These are phyloP conservation scores for Candida fluviatilis DNA, from an alignment of 805 yeast genomes.

Conservation along the genomic window DNA sequence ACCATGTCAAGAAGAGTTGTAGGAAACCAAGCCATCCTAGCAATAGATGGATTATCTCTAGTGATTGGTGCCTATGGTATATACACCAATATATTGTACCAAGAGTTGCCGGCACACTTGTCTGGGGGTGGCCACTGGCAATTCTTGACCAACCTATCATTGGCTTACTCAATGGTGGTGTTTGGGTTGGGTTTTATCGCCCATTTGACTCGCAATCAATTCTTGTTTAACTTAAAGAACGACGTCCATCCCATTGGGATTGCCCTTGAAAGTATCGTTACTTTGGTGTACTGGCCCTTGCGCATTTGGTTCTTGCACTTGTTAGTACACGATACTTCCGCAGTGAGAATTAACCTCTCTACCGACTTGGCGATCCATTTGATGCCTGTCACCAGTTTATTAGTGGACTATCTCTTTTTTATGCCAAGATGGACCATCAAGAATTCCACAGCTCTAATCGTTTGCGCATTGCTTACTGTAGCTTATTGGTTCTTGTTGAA, in stretches of 20 bases:
- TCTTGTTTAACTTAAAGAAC: constrained; percentile 32
- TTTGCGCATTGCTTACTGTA: constrained; percentile 36
- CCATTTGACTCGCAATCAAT: constrained; percentile 22
- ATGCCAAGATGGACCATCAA: constrained; percentile 42
- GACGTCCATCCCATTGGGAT: constrained; percentile 50
- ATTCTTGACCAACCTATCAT: constrained; percentile 66
- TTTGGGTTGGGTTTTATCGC: constrained; percentile 35
- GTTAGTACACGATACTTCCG: constrained; percentile 37
- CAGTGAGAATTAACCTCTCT: constrained; percentile 38
- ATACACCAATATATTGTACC: constrained; percentile 10
- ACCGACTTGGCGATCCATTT: constrained; percentile 60
- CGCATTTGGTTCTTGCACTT: constrained; percentile 47
- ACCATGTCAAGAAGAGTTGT: constrained; percentile 15
- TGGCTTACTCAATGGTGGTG: constrained; percentile 43
- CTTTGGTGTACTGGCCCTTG: constrained; percentile 67
- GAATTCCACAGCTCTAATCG: constrained; percentile 32
- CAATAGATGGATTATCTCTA: constrained; percentile 21
- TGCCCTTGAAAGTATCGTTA: constrained; percentile 57
- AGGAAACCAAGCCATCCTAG: constrained; percentile 26
- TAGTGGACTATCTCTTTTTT: constrained; percentile 51
- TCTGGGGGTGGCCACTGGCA: constrained; percentile 64
- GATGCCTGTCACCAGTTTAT: constrained; percentile 51
- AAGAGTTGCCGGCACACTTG: constrained; percentile 46
- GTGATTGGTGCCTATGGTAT: constrained; percentile 27
- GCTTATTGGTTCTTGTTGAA: constrained; percentile 54